These are phyloP conservation scores for Rhodomyrtus psidioides DNA, from an alignment of 441 rosid genomes.

Conservation along the genomic window DNA sequence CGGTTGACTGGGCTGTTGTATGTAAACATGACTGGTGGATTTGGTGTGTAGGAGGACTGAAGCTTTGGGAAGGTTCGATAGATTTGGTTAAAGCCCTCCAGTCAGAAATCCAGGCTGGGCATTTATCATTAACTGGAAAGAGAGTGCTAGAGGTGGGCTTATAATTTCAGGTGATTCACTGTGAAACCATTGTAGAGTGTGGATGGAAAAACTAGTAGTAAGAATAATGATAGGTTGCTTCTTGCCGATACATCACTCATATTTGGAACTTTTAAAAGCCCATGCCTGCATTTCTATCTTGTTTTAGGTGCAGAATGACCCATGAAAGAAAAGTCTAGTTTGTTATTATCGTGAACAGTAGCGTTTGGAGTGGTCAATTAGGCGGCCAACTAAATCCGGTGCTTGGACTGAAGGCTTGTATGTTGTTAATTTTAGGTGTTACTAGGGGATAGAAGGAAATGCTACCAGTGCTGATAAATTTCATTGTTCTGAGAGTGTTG, in stretches of 20 bases:
- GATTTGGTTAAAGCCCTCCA: constrained; percentile 80
- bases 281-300: neutral
- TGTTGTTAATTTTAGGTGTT: neutral
- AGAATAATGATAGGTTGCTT: neutral
- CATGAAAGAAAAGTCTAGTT: neutral
- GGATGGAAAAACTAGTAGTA: neutral
- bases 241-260: neutral
- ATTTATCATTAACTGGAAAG: constrained; percentile 48
- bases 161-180: constrained; percentile 22
- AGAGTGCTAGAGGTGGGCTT: constrained; percentile 73
- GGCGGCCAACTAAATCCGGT: neutral
- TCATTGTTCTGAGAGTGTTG: neutral
- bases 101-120: constrained; percentile 40
- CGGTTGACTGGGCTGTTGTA: neutral
- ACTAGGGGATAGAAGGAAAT: too few species aligned
- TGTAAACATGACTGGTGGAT: neutral
- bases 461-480: neutral
- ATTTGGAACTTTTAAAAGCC: neutral
- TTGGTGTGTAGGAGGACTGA: constrained; percentile 58
- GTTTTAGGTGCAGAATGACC: neutral
- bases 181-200: neutral
- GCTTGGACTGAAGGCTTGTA: neutral
- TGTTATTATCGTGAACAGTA: neutral
- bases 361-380: neutral
- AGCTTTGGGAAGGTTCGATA: constrained; percentile 94